phyloP scores from a whole-genome alignment of 2,329 filamentous ascomycete species.

The Aplosporella prunicola region DNA sequence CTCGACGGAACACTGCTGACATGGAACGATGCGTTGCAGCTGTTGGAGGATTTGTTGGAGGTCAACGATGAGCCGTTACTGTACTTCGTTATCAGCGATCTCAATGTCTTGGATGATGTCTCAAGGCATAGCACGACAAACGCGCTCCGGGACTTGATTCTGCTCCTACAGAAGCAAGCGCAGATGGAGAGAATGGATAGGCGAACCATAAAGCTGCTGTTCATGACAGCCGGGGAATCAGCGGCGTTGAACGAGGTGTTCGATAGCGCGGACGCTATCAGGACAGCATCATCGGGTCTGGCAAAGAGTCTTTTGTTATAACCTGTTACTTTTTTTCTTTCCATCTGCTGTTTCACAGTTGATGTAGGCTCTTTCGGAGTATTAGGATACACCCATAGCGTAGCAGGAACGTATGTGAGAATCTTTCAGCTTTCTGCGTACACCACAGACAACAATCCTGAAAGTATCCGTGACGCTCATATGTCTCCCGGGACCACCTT shows the following conservation, averaged over 20 bases:
- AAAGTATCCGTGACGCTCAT: too few species aligned
- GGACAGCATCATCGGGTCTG: too few species aligned
- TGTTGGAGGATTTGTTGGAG: not conserved
- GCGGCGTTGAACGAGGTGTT: slow-evolving; percentile 24
- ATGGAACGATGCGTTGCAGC: not conserved
- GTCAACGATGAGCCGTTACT: not conserved
- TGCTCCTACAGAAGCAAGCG: not conserved
- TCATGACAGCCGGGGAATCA: not conserved
- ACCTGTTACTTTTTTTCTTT: too few species aligned
- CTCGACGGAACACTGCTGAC: not conserved
- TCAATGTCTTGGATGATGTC: not conserved
- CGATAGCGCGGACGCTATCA: too few species aligned
- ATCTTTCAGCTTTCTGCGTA: too few species aligned
- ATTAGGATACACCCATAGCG: too few species aligned
- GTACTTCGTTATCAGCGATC: not conserved
- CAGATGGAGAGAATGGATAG: not conserved
- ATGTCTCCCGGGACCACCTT: too few species aligned
- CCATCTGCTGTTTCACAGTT: too few species aligned
- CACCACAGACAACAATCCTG: too few species aligned
- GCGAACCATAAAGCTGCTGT: not conserved
- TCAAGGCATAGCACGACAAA: not conserved
- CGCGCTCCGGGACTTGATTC: not conserved
- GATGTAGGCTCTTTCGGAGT: too few species aligned
- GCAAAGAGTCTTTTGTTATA: too few species aligned
- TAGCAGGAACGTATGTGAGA: too few species aligned